Evolutionary conservation across 805 yeast species (phyloP).

Genomic region (Candida ipomoeae): DNA sequence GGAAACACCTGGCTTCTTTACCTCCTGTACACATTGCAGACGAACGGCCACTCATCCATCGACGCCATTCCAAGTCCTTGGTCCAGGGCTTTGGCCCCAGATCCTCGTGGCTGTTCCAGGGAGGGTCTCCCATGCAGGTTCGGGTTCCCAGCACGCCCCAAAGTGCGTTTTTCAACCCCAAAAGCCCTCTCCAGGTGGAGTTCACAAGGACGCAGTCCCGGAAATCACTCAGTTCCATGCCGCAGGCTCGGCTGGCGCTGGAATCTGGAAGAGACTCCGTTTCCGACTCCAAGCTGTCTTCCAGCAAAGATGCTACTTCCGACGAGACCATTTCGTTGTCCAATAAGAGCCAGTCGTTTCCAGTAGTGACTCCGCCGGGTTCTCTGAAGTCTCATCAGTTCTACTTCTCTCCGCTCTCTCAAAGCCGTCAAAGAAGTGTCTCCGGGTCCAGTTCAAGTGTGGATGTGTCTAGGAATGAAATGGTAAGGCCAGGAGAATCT

Average conservation of each 20-base stretch:
- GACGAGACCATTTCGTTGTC: background rate
- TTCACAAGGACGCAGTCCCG: slow-evolving; percentile 31
- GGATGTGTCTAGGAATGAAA: background rate
- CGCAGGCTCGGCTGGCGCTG: slow-evolving; percentile 21
- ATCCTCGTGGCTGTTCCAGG: background rate
- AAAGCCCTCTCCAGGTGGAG: slow-evolving; percentile 13
- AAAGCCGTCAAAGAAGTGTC: slow-evolving; percentile 9
- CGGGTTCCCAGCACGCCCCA: slow-evolving; percentile 10
- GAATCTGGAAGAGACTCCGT: background rate
- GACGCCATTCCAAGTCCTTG: slow-evolving; percentile 12
- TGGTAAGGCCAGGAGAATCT: too few relatives aligned
- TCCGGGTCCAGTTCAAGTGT: slow-evolving; percentile 5
- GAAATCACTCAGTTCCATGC: slow-evolving; percentile 37
- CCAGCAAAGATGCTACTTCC: background rate
- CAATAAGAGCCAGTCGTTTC: background rate
- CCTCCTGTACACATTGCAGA: slow-evolving; percentile 7
- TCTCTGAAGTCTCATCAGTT: slow-evolving; percentile 8
- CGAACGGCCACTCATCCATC: slow-evolving; percentile 4
- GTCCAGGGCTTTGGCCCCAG: slow-evolving; percentile 5
- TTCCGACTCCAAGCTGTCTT: background rate
- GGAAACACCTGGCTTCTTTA: slow-evolving; percentile 15
- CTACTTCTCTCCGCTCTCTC: slow-evolving; percentile 11
- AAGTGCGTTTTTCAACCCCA: slow-evolving; percentile 13
- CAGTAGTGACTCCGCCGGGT: slow-evolving; percentile 6
- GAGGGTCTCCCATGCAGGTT: slow-evolving; percentile 8